Conservation (phyloP, 2,329 filamentous ascomycete species). For the Dactylella cylindrospora region DNA sequence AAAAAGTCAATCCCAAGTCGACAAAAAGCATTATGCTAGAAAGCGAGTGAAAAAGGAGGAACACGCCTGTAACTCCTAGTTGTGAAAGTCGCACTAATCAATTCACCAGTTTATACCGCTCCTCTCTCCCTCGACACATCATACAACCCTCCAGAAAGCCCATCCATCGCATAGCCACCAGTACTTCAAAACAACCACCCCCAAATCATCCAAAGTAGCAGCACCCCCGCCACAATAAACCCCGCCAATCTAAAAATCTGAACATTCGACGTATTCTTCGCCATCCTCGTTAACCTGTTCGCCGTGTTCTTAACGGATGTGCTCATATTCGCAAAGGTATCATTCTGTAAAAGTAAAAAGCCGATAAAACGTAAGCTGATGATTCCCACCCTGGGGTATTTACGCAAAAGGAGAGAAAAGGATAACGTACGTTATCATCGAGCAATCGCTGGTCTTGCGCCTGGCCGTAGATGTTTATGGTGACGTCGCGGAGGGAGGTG, state of each 20-base stretch:
- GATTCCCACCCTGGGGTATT: neutral
- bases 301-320: constrained; percentile 82
- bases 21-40: neutral
- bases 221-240: constrained; percentile 71
- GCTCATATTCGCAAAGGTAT: constrained; percentile 87
- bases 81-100: too few species aligned
- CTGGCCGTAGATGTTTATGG: constrained; percentile 96
- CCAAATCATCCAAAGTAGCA: constrained; percentile 74
- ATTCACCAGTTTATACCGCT: too few species aligned
- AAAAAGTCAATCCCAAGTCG: too few species aligned
- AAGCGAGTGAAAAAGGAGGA: constrained; percentile 4
- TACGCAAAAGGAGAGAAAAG: neutral
- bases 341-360: constrained; percentile 60
- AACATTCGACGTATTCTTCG: constrained; percentile 82
- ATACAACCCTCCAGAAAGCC: neutral
- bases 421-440: constrained; percentile 71
- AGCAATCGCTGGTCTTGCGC: constrained; percentile 85
- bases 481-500: constrained; percentile 85
- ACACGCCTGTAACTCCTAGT: constrained; percentile 36
- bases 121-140: constrained; percentile 8
- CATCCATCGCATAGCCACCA: neutral
- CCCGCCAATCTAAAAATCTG: constrained; percentile 86
- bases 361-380: neutral
- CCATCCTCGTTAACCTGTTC: constrained; percentile 81
- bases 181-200: constrained; percentile 62